Conservation (phyloP, 2,329 filamentous ascomycete species). For the Emmonsia crescens region DNA sequence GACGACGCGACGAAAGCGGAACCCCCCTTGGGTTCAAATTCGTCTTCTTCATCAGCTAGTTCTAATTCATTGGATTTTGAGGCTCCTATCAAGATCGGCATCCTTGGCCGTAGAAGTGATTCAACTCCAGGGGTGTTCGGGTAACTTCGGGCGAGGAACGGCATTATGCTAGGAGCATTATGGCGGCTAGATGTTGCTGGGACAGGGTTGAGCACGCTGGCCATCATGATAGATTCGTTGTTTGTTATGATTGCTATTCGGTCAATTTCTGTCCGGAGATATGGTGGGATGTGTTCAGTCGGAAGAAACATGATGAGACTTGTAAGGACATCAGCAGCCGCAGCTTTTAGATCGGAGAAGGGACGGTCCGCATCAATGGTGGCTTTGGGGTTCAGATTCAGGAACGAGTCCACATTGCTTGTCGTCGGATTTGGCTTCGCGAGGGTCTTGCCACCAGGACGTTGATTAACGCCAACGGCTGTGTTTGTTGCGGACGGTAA, state of each 20-base stretch:
- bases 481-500: slow-evolving; percentile 33
- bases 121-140: slow-evolving; percentile 57
- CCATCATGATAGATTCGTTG: slow-evolving; percentile 62
- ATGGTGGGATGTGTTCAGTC: slow-evolving; percentile 56
- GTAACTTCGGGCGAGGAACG: slow-evolving; percentile 61
- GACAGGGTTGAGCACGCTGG: slow-evolving; percentile 72
- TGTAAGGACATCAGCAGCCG: slow-evolving; percentile 54
- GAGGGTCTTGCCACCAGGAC: slow-evolving; percentile 17
- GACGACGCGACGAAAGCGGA: neutral
- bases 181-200: slow-evolving; percentile 50
- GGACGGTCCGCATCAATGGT: slow-evolving; percentile 11
- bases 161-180: slow-evolving; percentile 63
- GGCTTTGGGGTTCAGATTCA: slow-evolving; percentile 36
- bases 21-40: neutral
- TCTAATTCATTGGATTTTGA: slow-evolving; percentile 18
- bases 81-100: slow-evolving; percentile 34
- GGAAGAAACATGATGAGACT: slow-evolving; percentile 53
- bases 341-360: slow-evolving; percentile 37
- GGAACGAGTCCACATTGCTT: slow-evolving; percentile 62
- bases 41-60: slow-evolving; percentile 21
- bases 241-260: slow-evolving; percentile 64
- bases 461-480: slow-evolving; percentile 28
- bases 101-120: slow-evolving; percentile 48
- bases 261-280: slow-evolving; percentile 64
- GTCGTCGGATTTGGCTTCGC: slow-evolving; percentile 33